phyloP scores from a whole-genome alignment of 257 asterid genomes.

The Capsicum baccatum region DNA sequence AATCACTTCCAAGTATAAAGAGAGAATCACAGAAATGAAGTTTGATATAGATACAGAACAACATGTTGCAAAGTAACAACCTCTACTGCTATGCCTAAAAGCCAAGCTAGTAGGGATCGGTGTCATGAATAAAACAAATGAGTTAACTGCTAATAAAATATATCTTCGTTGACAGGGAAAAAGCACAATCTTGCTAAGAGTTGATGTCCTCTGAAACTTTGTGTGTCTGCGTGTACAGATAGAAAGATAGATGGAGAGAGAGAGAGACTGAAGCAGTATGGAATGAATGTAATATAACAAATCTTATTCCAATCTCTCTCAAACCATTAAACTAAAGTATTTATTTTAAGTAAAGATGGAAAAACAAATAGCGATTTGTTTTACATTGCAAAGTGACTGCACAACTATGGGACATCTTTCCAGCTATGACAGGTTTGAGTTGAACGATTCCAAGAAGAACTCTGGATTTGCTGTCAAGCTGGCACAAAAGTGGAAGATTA shows the following conservation, averaged over 20 bases:
- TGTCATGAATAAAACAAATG: background rate
- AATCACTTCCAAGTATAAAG: background rate
- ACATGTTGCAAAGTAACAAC: constrained; percentile 4
- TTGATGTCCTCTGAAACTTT: background rate
- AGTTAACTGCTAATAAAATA: background rate
- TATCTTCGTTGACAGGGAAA: background rate
- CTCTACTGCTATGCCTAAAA: background rate
- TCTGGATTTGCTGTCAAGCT: background rate
- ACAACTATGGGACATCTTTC: background rate
- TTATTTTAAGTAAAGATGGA: background rate
- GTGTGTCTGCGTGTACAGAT: background rate
- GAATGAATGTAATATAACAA: background rate
- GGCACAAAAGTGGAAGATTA: background rate
- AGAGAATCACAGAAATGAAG: background rate
- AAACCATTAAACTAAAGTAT: background rate
- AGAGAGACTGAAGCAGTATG: background rate
- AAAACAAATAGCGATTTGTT: background rate
- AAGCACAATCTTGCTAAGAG: background rate
- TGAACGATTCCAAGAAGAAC: background rate
- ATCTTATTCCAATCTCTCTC: background rate
- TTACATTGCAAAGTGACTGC: background rate
- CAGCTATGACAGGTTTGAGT: constrained; percentile 21
- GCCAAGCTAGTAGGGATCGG: background rate
- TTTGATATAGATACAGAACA: background rate
- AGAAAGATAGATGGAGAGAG: background rate